Evolutionary conservation across 2,329 filamentous ascomycete genomes (phyloP).

Genomic region (Ilyonectria robusta): DNA sequence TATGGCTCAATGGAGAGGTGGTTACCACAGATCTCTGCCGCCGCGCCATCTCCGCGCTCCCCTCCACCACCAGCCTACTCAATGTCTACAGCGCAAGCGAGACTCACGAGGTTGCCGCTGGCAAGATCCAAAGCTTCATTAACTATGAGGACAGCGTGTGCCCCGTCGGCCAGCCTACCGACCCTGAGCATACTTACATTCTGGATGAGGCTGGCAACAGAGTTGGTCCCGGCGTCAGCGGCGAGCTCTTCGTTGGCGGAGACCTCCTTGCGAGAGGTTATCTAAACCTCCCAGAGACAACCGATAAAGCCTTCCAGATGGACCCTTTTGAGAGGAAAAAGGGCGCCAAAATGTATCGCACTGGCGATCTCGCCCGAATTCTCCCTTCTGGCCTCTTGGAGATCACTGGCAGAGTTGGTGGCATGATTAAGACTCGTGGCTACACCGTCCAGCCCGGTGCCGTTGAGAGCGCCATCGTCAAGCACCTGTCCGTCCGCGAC

Average conservation of each 20-base stretch:
- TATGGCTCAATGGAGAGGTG: constrained; percentile 89
- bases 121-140: constrained; percentile 79
- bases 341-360: constrained; percentile 80
- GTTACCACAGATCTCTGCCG: constrained; percentile 83
- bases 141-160: constrained; percentile 76
- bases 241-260: constrained; percentile 85
- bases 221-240: constrained; percentile 73
- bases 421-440: constrained; percentile 86
- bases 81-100: constrained; percentile 89
- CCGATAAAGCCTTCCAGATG: constrained; percentile 77
- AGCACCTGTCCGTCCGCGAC: constrained; percentile 77
- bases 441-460: constrained; percentile 85
- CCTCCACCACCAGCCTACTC: constrained; percentile 78
- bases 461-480: constrained; percentile 80
- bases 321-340: constrained; percentile 74
- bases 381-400: constrained; percentile 78
- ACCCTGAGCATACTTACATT: constrained; percentile 79
- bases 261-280: constrained; percentile 81
- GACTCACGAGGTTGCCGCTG: constrained; percentile 84
- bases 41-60: constrained; percentile 76
- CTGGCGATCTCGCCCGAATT: constrained; percentile 78
- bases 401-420: constrained; percentile 81
- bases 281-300: constrained; percentile 84
- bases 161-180: constrained; percentile 79
- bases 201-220: constrained; percentile 77